phyloP scores from a whole-genome alignment of 1,139 yeast species.

The Candida dubliniensis region DNA sequence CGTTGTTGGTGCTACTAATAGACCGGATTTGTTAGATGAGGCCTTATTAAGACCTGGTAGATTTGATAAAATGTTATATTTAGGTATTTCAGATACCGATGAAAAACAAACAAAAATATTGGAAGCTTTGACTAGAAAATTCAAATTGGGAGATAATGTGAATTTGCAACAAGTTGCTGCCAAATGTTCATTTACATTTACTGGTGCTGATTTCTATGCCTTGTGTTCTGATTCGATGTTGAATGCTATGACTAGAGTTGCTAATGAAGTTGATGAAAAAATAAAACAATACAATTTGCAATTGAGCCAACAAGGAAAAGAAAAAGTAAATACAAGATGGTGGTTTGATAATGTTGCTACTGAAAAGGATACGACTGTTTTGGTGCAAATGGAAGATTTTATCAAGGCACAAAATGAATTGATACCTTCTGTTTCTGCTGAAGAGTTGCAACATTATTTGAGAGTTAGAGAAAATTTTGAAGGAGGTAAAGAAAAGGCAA shows the following conservation, averaged over 20 bases:
- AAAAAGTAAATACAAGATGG: constrained; percentile 65
- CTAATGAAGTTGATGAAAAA: constrained; percentile 70
- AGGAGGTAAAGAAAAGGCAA: constrained; percentile 43
- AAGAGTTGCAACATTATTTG: constrained; percentile 80
- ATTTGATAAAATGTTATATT: constrained; percentile 89
- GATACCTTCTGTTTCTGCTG: constrained; percentile 83
- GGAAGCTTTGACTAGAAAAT: constrained; percentile 86
- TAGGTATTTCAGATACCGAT: constrained; percentile 90
- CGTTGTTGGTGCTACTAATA: constrained; percentile 95
- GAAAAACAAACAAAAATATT: constrained; percentile 84
- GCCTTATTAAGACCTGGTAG: constrained; percentile 94
- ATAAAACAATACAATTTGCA: constrained; percentile 51
- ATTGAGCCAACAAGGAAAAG: constrained; percentile 27
- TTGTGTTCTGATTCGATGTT: constrained; percentile 92
- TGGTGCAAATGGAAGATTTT: constrained; percentile 73
- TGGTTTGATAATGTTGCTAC: constrained; percentile 90
- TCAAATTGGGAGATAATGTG: constrained; percentile 61
- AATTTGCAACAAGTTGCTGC: constrained; percentile 62
- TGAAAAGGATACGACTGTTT: constrained; percentile 63
- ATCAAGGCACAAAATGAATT: constrained; percentile 68
- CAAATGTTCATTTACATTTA: constrained; percentile 80
- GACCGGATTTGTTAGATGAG: constrained; percentile 93
- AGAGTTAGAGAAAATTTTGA: constrained; percentile 79
- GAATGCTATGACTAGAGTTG: constrained; percentile 91
- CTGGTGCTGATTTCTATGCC: constrained; percentile 98